Base-by-base conservation (phyloP, 75 land plant species). In the Pinus albicaulis region DNA sequence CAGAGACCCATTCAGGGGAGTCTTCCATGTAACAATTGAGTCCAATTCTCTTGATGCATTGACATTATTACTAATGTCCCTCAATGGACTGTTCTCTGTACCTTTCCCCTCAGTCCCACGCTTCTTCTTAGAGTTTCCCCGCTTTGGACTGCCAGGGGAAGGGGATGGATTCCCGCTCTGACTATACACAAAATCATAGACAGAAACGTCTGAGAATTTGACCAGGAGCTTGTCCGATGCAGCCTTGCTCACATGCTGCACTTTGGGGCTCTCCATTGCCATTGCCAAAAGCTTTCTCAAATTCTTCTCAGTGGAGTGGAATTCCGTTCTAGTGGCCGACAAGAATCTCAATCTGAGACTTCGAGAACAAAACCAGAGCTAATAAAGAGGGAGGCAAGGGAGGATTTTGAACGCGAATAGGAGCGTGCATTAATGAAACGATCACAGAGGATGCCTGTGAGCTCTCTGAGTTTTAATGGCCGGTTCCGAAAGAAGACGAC, bases 201-300 rank as follows among this genome's bases (percentile, higher is more conserved):
- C 74, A 2, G 57, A 53, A 11, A 60, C 68, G 13, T 75, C 76
- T 7, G 76, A 57, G 72, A 75, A 75, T 61, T 75, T 75, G 25
- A 58, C 65, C 4, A 75, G 44, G 31, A 75, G 76, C 76, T 75
- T 75, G 14, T 75, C 76, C 28, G 76, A 75, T 3, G 76, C 41
- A 60, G 72, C 44, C 76, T 75, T 75, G 73, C 36, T 5, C 7
- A 75, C 68, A 34, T 58, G 61, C 76, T 75, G 76, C 4, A 75
- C 76, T 58, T 48, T 48, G 10, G 52, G 11, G 52, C 52, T 48
- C 52, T 7, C 52, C 52, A 10, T 8, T 48, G 52, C 52, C 52
- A 48, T 48, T 48, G 52, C 52, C 10, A 7, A 8, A 1, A 8
- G 10, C 1, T 48, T 48, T 8, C 8, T 7, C 52, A 48, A 8